Base-by-base conservation (phyloP, 2,329 filamentous ascomycete species). In the Grosmannia clavigera region DNA sequence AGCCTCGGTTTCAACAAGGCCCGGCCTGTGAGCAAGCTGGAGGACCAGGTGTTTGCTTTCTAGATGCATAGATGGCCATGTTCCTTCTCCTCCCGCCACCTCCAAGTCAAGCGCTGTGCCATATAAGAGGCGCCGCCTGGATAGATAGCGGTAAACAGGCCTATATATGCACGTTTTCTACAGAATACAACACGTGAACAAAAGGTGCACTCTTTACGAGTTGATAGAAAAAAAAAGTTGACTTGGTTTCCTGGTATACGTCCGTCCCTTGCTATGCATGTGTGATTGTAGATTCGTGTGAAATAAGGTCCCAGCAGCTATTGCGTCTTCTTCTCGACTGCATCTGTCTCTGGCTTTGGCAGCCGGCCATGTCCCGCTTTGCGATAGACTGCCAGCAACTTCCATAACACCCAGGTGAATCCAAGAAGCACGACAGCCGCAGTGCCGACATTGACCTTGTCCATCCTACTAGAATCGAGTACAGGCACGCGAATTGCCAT, bases 1-100 rank as follows among this genome's bases (percentile, higher is more conserved):
- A 81, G 83, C 64, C 81, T 97, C 25, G 94, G 94, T 61, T 99
- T 87, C 79, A 82, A 89, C 70, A 97, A 97, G 81, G 89, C 94
- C 51, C 84, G 86, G 63, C 90, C 92, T 53, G 92, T 97, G 68
- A 96, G 92, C 85, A 97, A 97, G 83, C 85, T 97, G 59, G 88
- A 92, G 72, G 94, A 99, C 74, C 94, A 97, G 75, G 90, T 99
- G 67, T 99, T 99, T 78, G 91, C 90, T 70, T 99, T 99, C 76
- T 88, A 75, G 68, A 56, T 3, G 29, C 12, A 52, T 55, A 33
- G 16, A 38, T n/a, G 22, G 40, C 6, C 14, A 19, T 5, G 14
- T 16, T 3, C 40, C 19, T 43, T 3, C 6, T 43, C 43, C 43
- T n/a, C 43, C 19, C 43, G 10, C 19, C 43, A 19, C 43, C 43